These are phyloP conservation scores for Blastobotrys chiropterorum DNA, from an alignment of 805 yeast genomes.

Conservation along the genomic window DNA sequence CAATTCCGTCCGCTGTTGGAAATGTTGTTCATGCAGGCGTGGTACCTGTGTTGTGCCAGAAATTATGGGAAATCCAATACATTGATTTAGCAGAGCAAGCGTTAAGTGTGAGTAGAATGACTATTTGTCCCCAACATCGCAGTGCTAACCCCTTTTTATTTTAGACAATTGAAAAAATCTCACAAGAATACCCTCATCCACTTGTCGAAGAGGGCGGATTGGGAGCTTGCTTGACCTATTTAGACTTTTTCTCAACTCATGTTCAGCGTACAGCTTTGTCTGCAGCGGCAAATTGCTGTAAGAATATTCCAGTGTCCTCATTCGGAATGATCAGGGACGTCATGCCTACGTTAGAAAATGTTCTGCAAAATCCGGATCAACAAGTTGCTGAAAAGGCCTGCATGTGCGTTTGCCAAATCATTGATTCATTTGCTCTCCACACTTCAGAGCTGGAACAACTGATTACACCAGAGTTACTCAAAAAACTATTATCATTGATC, in stretches of 20 bases:
- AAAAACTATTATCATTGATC: constrained; percentile 16
- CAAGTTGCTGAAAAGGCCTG: constrained; percentile 58
- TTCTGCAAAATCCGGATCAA: constrained; percentile 48
- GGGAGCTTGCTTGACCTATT: constrained; percentile 56
- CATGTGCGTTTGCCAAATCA: constrained; percentile 53
- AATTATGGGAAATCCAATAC: constrained; percentile 66
- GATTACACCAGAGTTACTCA: constrained; percentile 17
- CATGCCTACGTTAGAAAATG: constrained; percentile 52
- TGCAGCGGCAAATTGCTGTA: constrained; percentile 28
- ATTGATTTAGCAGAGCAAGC: constrained; percentile 93
- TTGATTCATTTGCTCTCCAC: constrained; percentile 42
- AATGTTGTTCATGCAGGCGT: constrained; percentile 61
- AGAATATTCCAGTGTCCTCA: constrained; percentile 8
- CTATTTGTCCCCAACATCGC: constrained; percentile 30
- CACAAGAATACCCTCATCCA: constrained; percentile 27
- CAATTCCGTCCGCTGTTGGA: constrained; percentile 56
- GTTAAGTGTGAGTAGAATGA: constrained; percentile 45
- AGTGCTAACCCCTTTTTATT: constrained; percentile 48
- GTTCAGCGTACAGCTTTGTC: constrained; percentile 77
- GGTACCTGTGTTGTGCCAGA: constrained; percentile 57
- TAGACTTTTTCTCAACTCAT: constrained; percentile 85
- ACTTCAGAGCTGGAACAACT: constrained; percentile 43
- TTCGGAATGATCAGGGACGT: constrained; percentile 43
- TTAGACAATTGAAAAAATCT: constrained; percentile 31
- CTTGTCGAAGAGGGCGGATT: constrained; percentile 54